These are phyloP conservation scores for Papilionanthe hybrid DNA, from an alignment of 116 monocot species.

Conservation along the genomic window DNA sequence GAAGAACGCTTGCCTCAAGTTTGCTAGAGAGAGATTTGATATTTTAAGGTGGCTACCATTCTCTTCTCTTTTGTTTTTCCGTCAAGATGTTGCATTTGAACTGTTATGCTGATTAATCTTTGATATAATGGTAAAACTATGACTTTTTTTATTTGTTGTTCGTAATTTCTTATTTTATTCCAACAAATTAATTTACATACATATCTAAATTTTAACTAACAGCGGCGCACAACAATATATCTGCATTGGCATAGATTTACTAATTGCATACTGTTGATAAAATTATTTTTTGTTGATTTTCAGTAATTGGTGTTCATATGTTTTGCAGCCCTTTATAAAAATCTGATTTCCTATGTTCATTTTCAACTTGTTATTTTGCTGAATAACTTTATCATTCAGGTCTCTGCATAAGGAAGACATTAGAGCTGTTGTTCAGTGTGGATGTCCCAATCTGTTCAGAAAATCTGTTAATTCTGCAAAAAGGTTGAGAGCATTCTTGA, in stretches of 20 bases:
- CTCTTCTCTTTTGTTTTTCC: not conserved
- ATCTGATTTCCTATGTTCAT: not conserved
- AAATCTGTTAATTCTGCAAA: constrained; percentile 92
- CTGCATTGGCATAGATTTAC: no score
- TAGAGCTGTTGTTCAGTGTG: constrained; percentile 58
- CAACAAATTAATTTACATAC: no score
- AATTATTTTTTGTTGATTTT: not conserved
- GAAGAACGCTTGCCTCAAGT: constrained; percentile 24
- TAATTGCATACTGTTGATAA: not conserved
- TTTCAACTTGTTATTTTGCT: not conserved
- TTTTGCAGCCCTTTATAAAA: not conserved
- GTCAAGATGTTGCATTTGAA: not conserved
- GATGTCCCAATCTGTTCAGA: constrained; percentile 74
- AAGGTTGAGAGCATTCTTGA: constrained; percentile 72
- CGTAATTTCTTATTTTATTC: no score
- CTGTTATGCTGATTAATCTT: not conserved
- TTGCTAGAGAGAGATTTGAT: constrained; percentile 24
- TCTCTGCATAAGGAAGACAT: constrained; percentile 71
- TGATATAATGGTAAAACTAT: not conserved
- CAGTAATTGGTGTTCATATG: not conserved
- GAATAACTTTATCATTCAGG: constrained; percentile 27
- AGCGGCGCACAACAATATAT: no score
- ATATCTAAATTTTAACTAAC: no score
- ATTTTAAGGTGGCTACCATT: constrained; percentile 11
- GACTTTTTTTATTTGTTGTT: no score